Conservation (phyloP, 495 filamentous ascomycete species). For the Immersiella caudata region DNA sequence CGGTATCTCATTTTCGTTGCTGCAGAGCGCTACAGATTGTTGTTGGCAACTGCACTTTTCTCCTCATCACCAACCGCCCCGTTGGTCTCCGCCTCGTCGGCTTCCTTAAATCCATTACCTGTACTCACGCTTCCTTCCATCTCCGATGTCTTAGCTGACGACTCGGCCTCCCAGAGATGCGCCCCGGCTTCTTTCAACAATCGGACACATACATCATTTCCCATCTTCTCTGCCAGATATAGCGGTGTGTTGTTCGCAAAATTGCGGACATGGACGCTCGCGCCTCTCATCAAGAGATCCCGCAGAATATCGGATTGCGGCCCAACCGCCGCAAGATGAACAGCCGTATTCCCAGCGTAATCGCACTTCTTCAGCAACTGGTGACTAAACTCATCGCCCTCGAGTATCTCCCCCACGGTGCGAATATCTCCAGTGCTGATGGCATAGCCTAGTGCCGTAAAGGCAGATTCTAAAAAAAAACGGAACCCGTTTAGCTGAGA, state of each 20-base stretch:
- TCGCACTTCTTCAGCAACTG: conserved; percentile 77
- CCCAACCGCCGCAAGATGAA: conserved; percentile 60
- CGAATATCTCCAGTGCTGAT: conserved; percentile 72
- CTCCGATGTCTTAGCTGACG: conserved; percentile 24
- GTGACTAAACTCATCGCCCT: conserved; percentile 56
- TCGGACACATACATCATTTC: conserved; percentile 59
- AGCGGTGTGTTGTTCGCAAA: conserved; percentile 78
- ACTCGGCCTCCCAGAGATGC: conserved; percentile 40
- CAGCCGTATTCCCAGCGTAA: conserved; percentile 88
- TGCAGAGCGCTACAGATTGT: background rate
- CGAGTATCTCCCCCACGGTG: conserved; percentile 66
- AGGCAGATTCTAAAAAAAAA: conserved; percentile 46
- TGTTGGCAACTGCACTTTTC: background rate
- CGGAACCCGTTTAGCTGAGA: background rate
- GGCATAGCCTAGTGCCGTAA: conserved; percentile 80
- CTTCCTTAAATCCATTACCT: conserved; percentile 21
- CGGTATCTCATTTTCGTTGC: background rate
- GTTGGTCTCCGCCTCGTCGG: conserved; percentile 4
- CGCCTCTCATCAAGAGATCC: conserved; percentile 74
- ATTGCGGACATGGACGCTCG: conserved; percentile 86
- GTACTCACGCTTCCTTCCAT: conserved; percentile 17
- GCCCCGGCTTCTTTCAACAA: conserved; percentile 56
- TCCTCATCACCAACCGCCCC: background rate
- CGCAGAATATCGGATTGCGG: conserved; percentile 61
- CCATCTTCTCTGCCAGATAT: conserved; percentile 67